Conservation (phyloP, 2,329 filamentous ascomycete genomes). For the Penicillium hesseltinei region DNA sequence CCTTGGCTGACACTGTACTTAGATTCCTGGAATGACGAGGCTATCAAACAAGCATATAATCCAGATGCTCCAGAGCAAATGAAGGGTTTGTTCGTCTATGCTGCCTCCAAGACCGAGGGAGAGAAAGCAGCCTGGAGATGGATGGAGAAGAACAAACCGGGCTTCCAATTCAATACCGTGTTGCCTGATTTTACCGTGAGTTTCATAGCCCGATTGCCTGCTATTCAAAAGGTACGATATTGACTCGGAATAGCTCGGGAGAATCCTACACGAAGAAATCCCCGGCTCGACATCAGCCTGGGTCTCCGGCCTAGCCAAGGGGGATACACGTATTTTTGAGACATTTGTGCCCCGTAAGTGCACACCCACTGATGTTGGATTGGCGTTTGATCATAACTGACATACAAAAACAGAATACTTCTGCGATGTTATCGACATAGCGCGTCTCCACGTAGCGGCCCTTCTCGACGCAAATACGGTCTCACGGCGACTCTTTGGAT, state of each 20-base stretch:
- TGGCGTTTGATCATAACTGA: background rate
- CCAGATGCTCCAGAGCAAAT: constrained; percentile 28
- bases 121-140: constrained; percentile 50
- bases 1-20: background rate
- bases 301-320: constrained; percentile 8
- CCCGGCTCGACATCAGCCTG: constrained; percentile 18
- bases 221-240: background rate
- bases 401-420: constrained; percentile 3
- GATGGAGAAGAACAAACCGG: constrained; percentile 43
- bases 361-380: background rate
- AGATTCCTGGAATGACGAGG: constrained; percentile 21
- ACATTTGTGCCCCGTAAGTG: constrained; percentile 1
- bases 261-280: constrained; percentile 33
- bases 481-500: constrained; percentile 9
- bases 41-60: constrained; percentile 38
- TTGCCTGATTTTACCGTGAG: constrained; percentile 35
- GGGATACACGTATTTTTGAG: constrained; percentile 2
- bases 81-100: constrained; percentile 37
- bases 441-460: constrained; percentile 4
- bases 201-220: constrained; percentile 33
- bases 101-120: constrained; percentile 48
- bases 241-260: constrained; percentile 26
- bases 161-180: constrained; percentile 45
- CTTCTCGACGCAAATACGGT: constrained; percentile 6
- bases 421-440: constrained; percentile 33